A percentile compares a stretch with the other conserved stretches of the same genome.
Evolutionary conservation across 306 rosid genomes (phyloP).

Genomic region (Vigna trinervia): DNA sequence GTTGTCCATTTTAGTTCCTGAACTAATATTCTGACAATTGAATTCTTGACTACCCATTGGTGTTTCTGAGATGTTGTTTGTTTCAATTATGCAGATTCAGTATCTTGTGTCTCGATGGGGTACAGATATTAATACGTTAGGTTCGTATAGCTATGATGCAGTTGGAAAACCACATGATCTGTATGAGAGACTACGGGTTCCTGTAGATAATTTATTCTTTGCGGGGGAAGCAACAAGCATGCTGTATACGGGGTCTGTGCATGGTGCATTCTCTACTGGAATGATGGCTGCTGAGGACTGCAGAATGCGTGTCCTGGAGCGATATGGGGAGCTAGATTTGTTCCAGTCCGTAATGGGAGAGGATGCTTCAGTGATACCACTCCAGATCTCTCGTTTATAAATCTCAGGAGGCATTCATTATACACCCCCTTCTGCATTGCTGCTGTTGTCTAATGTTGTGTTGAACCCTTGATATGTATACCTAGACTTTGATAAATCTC

Average conservation of each 20-base stretch:
- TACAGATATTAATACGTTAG: conserved; percentile 75
- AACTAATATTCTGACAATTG: too few species aligned
- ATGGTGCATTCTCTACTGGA: conserved; percentile 92
- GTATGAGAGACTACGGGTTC: conserved; percentile 90
- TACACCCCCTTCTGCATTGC: neutral
- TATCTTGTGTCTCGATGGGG: conserved; percentile 98
- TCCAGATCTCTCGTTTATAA: conserved; percentile 85
- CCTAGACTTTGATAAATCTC: conserved; percentile 15
- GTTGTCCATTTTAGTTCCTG: too few species aligned
- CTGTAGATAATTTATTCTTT: conserved; percentile 93
- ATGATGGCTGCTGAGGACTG: conserved; percentile 98
- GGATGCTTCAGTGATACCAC: conserved; percentile 69
- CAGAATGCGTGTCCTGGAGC: conserved; percentile 95
- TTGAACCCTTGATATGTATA: neutral
- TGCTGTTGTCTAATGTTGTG: conserved; percentile 33
- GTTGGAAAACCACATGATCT: conserved; percentile 93
- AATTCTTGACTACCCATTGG: neutral
- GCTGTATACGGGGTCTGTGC: conserved; percentile 87
- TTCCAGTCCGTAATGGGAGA: conserved; percentile 84
- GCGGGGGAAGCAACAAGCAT: conserved; percentile 97
- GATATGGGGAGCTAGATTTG: conserved; percentile 87
- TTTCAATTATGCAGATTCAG: conserved; percentile 69
- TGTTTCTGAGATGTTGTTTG: neutral
- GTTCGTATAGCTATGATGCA: conserved; percentile 89
- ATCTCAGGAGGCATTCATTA: conserved; percentile 28